These are phyloP conservation scores for Graphium sp. DNA, from an alignment of 2,329 filamentous ascomycete genomes.

Conservation along the genomic window DNA sequence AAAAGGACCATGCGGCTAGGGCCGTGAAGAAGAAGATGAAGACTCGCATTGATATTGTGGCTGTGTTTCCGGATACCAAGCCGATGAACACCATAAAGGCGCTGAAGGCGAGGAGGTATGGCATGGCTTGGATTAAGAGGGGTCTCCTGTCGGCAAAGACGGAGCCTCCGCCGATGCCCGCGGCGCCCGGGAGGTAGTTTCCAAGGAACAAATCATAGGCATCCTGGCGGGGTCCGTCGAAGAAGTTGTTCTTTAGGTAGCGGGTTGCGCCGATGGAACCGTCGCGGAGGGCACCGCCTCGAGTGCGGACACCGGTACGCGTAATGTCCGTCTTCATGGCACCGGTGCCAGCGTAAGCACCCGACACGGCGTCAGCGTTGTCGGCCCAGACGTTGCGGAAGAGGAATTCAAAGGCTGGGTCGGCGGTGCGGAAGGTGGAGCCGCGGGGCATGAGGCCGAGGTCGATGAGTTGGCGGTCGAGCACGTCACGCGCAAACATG, in stretches of 20 bases:
- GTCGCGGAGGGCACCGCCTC: conserved; percentile 70
- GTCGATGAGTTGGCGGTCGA: conserved; percentile 80
- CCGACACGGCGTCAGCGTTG: conserved; percentile 90
- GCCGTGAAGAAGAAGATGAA: conserved; percentile 66
- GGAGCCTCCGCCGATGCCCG: conserved; percentile 51
- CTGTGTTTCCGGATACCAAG: conserved; percentile 54
- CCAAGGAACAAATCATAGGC: conserved; percentile 91
- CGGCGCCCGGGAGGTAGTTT: conserved; percentile 59
- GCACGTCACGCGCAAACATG: conserved; percentile 79
- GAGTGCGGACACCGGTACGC: conserved; percentile 78
- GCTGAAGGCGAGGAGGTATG: conserved; percentile 77
- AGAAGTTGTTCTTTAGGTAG: conserved; percentile 88
- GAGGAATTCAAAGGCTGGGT: conserved; percentile 67
- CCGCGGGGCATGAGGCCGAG: conserved; percentile 62
- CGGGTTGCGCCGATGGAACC: conserved; percentile 74
- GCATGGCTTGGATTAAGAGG: conserved; percentile 78
- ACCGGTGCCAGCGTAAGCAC: conserved; percentile 85
- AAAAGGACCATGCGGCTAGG: conserved; percentile 52
- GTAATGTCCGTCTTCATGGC: conserved; percentile 98
- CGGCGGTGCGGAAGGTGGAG: conserved; percentile 59
- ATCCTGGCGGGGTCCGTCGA: conserved; percentile 86
- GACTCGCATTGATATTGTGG: conserved; percentile 65
- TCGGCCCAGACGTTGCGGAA: conserved; percentile 98
- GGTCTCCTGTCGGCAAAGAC: conserved; percentile 78
- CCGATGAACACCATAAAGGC: conserved; percentile 69